phyloP scores from a whole-genome alignment of 1,284 basidiomycete genomes.

The Cutaneotrichosporon daszewskae region DNA sequence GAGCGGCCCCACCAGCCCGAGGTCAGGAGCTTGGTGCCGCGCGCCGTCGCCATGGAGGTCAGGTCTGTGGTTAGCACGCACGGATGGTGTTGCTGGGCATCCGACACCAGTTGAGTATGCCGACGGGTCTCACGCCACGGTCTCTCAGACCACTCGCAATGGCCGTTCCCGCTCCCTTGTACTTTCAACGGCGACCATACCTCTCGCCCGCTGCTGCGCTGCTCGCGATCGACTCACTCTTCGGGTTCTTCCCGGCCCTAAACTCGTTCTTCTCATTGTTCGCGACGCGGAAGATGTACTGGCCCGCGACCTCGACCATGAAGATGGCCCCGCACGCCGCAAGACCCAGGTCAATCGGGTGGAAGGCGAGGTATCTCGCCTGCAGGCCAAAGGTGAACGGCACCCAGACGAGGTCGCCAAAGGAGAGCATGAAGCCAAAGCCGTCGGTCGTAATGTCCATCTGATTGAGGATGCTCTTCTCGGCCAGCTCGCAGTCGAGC shows the following conservation, averaged over 20 bases:
- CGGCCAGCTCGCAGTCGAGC: constrained; percentile 54
- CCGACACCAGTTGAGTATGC: too few relatives aligned
- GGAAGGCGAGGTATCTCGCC: constrained; percentile 87
- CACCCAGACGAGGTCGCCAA: constrained; percentile 91
- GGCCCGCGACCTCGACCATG: constrained; percentile 67
- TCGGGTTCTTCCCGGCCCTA: constrained; percentile 86
- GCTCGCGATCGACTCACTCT: constrained; percentile 52
- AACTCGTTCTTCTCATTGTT: constrained; percentile 97
- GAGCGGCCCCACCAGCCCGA: constrained; percentile 97
- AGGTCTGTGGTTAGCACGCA: constrained; percentile 53
- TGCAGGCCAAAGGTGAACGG: constrained; percentile 93
- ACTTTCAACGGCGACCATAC: too few relatives aligned
- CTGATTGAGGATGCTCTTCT: constrained; percentile 75
- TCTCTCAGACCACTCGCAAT: too few relatives aligned
- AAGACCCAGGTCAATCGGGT: constrained; percentile 70
- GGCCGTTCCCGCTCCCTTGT: too few relatives aligned
- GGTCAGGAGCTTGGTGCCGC: constrained; percentile 84
- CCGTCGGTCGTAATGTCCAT: constrained; percentile 99
- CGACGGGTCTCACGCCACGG: too few relatives aligned
- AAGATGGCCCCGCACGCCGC: constrained; percentile 60
- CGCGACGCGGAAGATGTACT: constrained; percentile 82
- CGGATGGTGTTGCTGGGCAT: too few relatives aligned
- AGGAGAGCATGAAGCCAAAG: constrained; percentile 96
- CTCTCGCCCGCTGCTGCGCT: neutral
- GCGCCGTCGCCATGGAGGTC: constrained; percentile 72